Evolutionary conservation across 2,329 filamentous ascomycete species (phyloP).

Genomic region (Xylaria digitata): DNA sequence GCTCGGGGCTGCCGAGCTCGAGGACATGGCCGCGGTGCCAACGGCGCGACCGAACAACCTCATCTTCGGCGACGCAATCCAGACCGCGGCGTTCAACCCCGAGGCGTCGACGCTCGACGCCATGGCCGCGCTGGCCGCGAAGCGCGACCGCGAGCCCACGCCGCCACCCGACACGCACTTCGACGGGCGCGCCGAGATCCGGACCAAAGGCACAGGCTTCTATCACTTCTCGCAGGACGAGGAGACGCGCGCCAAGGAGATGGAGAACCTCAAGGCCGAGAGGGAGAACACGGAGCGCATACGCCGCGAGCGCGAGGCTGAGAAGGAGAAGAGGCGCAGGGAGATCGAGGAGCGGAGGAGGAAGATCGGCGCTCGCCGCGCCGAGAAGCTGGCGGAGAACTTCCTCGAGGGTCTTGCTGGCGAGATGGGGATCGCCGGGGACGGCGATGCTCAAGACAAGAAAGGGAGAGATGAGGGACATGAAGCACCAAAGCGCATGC

Average conservation of each 20-base stretch:
- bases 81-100: slow-evolving; percentile 83
- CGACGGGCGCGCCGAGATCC: slow-evolving; percentile 83
- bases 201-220: slow-evolving; percentile 90
- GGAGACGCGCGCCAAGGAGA: slow-evolving; percentile 72
- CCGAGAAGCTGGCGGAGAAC: slow-evolving; percentile 52
- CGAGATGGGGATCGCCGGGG: slow-evolving; percentile 42
- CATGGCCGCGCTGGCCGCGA: slow-evolving; percentile 82
- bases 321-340: slow-evolving; percentile 67
- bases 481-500: not conserved
- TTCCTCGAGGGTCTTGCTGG: slow-evolving; percentile 53
- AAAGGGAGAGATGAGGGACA: not conserved
- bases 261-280: slow-evolving; percentile 81
- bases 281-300: slow-evolving; percentile 66
- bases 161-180: slow-evolving; percentile 87
- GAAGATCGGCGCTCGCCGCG: slow-evolving; percentile 67
- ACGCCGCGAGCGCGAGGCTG: slow-evolving; percentile 74
- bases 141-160: slow-evolving; percentile 81
- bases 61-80: slow-evolving; percentile 88
- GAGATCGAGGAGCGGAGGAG: slow-evolving; percentile 73
- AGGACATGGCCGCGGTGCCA: slow-evolving; percentile 74
- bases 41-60: slow-evolving; percentile 71
- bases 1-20: slow-evolving; percentile 69
- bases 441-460: not conserved
- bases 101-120: slow-evolving; percentile 68
- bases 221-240: slow-evolving; percentile 86